Evolutionary conservation across 2,329 filamentous ascomycete species (phyloP), one percentile per base, ranked within the genome.

Genomic region (Cordyceps cicadae): DNA sequence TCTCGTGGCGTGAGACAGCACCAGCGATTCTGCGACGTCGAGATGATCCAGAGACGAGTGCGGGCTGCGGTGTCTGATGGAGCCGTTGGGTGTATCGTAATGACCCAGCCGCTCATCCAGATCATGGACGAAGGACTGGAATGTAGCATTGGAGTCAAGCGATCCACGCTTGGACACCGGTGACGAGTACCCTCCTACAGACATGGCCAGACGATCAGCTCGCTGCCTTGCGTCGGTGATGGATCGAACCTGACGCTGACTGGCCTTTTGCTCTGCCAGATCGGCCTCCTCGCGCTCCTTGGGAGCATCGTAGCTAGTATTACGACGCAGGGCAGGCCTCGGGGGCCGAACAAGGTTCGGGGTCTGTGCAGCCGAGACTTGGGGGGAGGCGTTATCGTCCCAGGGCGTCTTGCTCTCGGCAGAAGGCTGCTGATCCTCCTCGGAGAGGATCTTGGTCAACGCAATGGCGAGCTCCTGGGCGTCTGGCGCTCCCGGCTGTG

Each of bases 231-330:
- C 75, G 63, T 75, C 73, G 19, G 71, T 72, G 55, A 76, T 74
- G 56, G 75, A 77, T 46, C 70, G 71, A 19, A 74, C 68, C 61
- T 75, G 72, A 6, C 74, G 71, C 64, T 75, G 67, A 2, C 69
- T 71, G n/a, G 71, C 69, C 55, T 63, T 67, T 43, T 70, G 67
- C 66, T 77, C 75, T 11, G 75, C 75, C 45, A 68, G 67, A 61
- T 77, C 75, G 29, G 75, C 75, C 63, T 69, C 70, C 63, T 77
- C 70, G 11, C 72, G 68, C 66, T 77, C 75, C 64, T 71, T 69
- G 1, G 74, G 74, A 14, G 67, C 74, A 60, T 76, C 72, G 60
- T 77, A 77, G 64, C 75, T 77, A 48, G 75, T 77, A 64, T 76
- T 77, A 46, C 75, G 73, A 63, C 74, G 70, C n/a, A 77, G 65